Percentiles rank a stretch among this genome's conserved stretches.
These are phyloP conservation scores for Canavalia ensiformis DNA, from an alignment of 306 rosid genomes.

Conservation along the genomic window DNA sequence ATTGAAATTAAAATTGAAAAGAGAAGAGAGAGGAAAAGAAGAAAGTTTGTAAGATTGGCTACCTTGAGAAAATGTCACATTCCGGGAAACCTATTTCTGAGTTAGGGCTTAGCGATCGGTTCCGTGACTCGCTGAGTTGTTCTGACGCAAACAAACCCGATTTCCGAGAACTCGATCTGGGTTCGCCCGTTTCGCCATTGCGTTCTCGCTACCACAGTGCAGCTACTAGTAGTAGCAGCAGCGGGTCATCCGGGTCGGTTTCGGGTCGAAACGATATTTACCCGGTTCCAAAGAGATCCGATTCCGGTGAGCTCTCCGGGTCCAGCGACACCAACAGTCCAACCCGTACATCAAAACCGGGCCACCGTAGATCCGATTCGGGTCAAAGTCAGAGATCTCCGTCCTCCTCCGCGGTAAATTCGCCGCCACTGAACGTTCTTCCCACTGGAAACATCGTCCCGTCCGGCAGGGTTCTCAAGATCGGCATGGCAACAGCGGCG, in stretches of 20 bases:
- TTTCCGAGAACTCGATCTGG: constrained; percentile 85
- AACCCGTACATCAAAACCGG: constrained; percentile 57
- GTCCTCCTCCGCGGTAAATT: constrained; percentile 55
- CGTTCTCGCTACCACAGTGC: constrained; percentile 59
- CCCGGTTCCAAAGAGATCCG: constrained; percentile 53
- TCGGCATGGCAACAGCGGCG: constrained; percentile 49
- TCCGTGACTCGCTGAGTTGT: constrained; percentile 70
- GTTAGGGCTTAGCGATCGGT: constrained; percentile 59
- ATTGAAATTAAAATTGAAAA: neutral
- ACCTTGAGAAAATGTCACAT: constrained; percentile 65
- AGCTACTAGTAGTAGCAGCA: constrained; percentile 67
- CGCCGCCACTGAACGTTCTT: constrained; percentile 64
- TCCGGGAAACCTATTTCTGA: constrained; percentile 64
- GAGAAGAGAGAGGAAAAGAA: neutral
- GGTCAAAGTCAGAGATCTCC: constrained; percentile 53
- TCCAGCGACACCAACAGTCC: constrained; percentile 75
- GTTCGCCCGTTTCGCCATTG: constrained; percentile 88
- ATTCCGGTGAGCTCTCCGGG: constrained; percentile 78
- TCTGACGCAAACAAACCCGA: constrained; percentile 74
- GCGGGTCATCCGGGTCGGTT: constrained; percentile 76
- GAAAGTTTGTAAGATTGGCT: constrained; percentile 13
- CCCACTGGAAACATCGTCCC: constrained; percentile 88
- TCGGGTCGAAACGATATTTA: constrained; percentile 59
- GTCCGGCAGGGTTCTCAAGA: constrained; percentile 73
- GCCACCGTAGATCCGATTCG: constrained; percentile 65